Base-by-base conservation (phyloP, 805 yeast species). In the Candida yuanshanica region DNA sequence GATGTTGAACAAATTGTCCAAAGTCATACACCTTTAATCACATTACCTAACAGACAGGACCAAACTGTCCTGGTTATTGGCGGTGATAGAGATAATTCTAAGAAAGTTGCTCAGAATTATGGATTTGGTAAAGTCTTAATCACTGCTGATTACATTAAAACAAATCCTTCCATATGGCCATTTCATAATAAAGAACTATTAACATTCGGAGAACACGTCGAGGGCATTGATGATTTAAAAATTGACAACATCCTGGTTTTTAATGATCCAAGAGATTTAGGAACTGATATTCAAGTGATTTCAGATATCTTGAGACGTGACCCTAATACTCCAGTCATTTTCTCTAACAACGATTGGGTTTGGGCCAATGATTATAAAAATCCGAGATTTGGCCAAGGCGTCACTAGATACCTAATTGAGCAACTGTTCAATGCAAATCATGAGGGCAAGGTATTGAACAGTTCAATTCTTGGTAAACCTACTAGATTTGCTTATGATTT, bases 351-450 rank as follows among this genome's bases (percentile, higher is more conserved):
- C 55, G 97, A 90, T 62, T 75, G 86, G 54, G 55, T 83, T 25
- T 90, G 96, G 95, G 86, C 96, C 14, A 89, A 85, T 55, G 88
- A 82, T 53, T 90, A 82, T 59, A 62, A 58, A 13, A 63, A 81
- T 41, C 87, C 95, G 18, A 71, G 97, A 41, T 84, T 87, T 55
- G 97, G 96, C 7, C 95, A 89, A 64, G 97, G 97, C 20, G 95
- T 91, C 2, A 82, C 85, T 53, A 69, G 91, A 46, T 72, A 76
- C 38, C 64, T 75, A 34, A 63, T 83, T 5, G 83, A 84, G 53
- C 64, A 75, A 4, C 60, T 88, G 34, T 85, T 84, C 53, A 38
- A 55, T 22, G 74, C 73, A 37, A 58, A 69, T 40, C 79, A 83
- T 20, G 12, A 16, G 44, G 77, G 78, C 13, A 39, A 50, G 7